Evolutionary conservation across 129 eudicot species (phyloP).

Genomic region (Ambrosia artemisiifolia): DNA sequence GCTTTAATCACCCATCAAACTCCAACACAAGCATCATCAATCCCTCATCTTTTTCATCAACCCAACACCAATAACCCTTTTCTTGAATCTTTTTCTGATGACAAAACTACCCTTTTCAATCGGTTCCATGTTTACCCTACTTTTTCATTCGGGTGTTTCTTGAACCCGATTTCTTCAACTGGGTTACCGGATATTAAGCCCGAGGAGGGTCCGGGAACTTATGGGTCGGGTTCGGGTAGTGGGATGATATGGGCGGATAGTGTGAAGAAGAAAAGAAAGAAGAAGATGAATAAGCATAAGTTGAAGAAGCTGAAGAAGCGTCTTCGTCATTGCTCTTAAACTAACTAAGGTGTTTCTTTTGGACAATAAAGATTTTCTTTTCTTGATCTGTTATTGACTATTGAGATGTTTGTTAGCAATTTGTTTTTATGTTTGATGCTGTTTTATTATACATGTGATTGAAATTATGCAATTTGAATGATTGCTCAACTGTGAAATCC

Average conservation of each 20-base stretch:
- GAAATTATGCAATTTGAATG: not conserved
- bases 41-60: constrained; percentile 15
- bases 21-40: constrained; percentile 4
- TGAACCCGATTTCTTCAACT: constrained; percentile 26
- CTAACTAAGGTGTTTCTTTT: not conserved
- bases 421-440: constrained; percentile 15
- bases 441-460: not conserved
- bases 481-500: not conserved
- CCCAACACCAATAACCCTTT: constrained; percentile 6
- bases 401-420: not conserved
- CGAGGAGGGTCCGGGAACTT: constrained; percentile 7
- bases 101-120: constrained; percentile 14
- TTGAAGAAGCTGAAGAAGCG: constrained; percentile 46
- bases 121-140: constrained; percentile 35
- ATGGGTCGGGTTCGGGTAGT: constrained; percentile 19
- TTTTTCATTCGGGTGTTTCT: constrained; percentile 37
- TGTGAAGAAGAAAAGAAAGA: constrained; percentile 59
- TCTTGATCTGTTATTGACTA: constrained; percentile 2
- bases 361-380: not conserved
- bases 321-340: constrained; percentile 35
- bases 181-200: constrained; percentile 25
- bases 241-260: constrained; percentile 48
- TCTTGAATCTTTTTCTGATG: constrained; percentile 8
- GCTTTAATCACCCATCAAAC: constrained; percentile 22
- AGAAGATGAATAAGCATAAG: constrained; percentile 57